These are phyloP conservation scores for Hyaloscypha hepaticicola DNA, from an alignment of 495 filamentous ascomycete species.

Conservation along the genomic window DNA sequence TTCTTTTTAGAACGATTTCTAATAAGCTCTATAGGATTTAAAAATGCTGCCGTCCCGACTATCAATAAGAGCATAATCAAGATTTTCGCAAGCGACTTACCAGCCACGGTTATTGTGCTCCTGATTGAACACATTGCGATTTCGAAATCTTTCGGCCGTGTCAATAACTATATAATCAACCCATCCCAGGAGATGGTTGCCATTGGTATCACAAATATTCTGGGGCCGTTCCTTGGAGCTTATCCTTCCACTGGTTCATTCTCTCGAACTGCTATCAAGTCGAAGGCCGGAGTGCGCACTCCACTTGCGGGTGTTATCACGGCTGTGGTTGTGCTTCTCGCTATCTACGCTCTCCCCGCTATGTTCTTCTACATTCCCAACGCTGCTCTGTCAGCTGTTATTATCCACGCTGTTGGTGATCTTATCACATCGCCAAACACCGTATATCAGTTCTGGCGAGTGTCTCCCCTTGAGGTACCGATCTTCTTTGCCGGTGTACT, in stretches of 20 bases:
- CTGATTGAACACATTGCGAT: conserved; percentile 98
- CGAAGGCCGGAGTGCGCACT: conserved; percentile 92
- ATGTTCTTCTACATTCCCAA: conserved; percentile 96
- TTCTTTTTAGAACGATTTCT: not conserved
- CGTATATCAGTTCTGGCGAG: conserved; percentile 93
- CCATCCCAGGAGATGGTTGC: conserved; percentile 96
- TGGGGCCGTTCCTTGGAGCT: conserved; percentile 90
- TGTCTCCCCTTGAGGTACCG: conserved; percentile 83
- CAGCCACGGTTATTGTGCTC: conserved; percentile 85
- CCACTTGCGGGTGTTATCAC: conserved; percentile 93
- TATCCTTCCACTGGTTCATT: conserved; percentile 97
- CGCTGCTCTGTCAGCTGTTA: conserved; percentile 84
- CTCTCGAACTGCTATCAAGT: conserved; percentile 96
- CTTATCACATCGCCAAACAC: conserved; percentile 92
- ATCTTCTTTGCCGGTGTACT: conserved; percentile 95
- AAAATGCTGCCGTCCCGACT: conserved; percentile 72
- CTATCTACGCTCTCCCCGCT: conserved; percentile 87
- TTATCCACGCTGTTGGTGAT: conserved; percentile 96
- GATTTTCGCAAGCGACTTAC: conserved; percentile 61
- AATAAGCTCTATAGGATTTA: conserved; percentile 47
- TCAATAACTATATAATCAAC: conserved; percentile 98
- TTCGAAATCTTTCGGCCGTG: conserved; percentile 92
- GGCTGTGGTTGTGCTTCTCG: conserved; percentile 82
- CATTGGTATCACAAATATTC: conserved; percentile 87
- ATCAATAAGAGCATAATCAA: conserved; percentile 52